These are phyloP conservation scores for Musa acuminata DNA, from an alignment of 176 grass and related monocot genomes.

Conservation along the genomic window DNA sequence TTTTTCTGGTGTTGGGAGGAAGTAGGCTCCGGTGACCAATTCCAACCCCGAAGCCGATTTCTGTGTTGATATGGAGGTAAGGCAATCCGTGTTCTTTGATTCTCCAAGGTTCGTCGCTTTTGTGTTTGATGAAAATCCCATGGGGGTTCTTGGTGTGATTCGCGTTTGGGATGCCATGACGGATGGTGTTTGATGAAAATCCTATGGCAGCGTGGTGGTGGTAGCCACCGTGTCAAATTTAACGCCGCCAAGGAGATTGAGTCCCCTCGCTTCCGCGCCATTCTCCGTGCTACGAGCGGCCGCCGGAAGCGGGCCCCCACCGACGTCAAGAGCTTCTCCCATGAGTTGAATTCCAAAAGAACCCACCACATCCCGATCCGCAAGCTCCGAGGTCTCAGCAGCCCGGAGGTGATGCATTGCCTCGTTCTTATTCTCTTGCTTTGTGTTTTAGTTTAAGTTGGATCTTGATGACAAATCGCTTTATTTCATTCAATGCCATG, in stretches of 20 bases:
- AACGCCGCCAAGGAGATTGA: conserved; percentile 58
- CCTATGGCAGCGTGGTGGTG: neutral
- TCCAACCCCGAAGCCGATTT: neutral
- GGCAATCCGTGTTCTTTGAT: neutral
- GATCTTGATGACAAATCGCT: neutral
- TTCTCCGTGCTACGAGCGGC: conserved; percentile 73
- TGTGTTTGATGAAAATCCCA: neutral
- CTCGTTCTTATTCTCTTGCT: neutral
- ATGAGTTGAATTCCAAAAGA: conserved; percentile 50
- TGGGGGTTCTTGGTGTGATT: neutral
- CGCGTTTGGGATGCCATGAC: neutral
- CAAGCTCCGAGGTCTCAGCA: conserved; percentile 39
- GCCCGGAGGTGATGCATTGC: conserved; percentile 21
- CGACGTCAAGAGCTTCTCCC: conserved; percentile 91
- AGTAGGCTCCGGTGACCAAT: neutral
- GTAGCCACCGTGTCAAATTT: conserved; percentile 22
- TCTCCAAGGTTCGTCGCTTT: neutral
- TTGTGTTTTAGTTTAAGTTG: neutral
- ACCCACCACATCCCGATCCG: conserved; percentile 34
- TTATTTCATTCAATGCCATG: neutral
- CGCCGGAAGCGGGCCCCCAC: conserved; percentile 50
- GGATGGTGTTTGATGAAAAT: conserved; percentile 10
- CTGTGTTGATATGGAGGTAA: conserved; percentile 4
- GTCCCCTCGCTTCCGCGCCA: conserved; percentile 79
- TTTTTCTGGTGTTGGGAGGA: neutral